phyloP scores from a whole-genome alignment of 2,329 filamentous ascomycete genomes.

The Fusarium anthophilum region DNA sequence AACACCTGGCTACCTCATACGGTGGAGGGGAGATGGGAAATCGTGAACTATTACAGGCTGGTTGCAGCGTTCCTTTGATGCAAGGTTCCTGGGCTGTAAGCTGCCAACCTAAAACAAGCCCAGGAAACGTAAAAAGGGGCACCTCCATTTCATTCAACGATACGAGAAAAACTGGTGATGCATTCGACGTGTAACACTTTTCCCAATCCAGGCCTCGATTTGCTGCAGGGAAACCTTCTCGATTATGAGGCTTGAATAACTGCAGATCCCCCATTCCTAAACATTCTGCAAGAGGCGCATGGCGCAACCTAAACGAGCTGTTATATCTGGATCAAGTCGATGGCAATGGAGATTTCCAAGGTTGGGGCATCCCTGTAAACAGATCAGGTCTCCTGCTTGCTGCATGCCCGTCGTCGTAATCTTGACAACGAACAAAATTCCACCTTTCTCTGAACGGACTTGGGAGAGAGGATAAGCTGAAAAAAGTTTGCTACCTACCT shows the following conservation, averaged over 20 bases:
- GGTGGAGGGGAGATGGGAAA: neutral
- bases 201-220: conserved; percentile 15
- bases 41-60: conserved; percentile 10
- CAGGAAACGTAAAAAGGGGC: conserved; percentile 28
- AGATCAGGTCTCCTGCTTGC: neutral
- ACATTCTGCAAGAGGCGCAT: conserved; percentile 14
- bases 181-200: conserved; percentile 28
- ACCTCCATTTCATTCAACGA: conserved; percentile 19
- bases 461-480: neutral
- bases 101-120: conserved; percentile 25
- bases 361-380: conserved; percentile 12
- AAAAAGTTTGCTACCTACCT: conserved; percentile 2
- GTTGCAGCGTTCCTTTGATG: conserved; percentile 9
- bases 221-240: conserved; percentile 6
- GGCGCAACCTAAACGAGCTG: conserved; percentile 14
- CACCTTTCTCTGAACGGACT: neutral
- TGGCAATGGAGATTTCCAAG: conserved; percentile 10
- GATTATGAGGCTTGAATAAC: conserved; percentile 16
- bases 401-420: conserved; percentile 20
- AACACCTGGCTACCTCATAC: neutral
- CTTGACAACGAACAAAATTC: neutral
- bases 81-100: conserved; percentile 5
- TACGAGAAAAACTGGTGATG: conserved; percentile 30
- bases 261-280: conserved; percentile 35
- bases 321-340: conserved; percentile 12